Percentiles rank a stretch among this genome's conserved stretches.
Conservation (phyloP, 768 basidiomycete genomes). For the Punctularia strigosozonata region DNA sequence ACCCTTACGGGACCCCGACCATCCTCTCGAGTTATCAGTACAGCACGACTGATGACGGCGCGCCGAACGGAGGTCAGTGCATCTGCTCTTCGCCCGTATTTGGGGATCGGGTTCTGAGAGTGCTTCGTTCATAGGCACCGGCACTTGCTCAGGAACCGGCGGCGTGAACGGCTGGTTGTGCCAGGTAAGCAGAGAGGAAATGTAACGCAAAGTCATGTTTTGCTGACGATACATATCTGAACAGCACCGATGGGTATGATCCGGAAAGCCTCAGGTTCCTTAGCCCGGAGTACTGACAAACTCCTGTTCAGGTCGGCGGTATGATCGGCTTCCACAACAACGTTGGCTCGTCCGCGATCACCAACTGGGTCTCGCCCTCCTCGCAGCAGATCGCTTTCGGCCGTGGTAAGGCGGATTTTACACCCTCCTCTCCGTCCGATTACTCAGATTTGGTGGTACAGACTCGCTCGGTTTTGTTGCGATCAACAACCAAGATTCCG, state of each 20-base stretch:
- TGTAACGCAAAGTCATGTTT: neutral
- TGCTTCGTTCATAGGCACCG: slow-evolving; percentile 24
- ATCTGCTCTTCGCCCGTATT: neutral
- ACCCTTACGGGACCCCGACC: slow-evolving; percentile 55
- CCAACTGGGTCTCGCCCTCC: slow-evolving; percentile 46
- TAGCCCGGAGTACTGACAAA: no score
- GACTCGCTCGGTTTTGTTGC: slow-evolving; percentile 48
- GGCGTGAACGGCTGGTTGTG: slow-evolving; percentile 40
- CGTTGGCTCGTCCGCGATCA: slow-evolving; percentile 38
- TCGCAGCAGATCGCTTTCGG: slow-evolving; percentile 57
- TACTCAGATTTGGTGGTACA: slow-evolving; percentile 9
- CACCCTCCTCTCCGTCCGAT: neutral
- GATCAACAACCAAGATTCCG: slow-evolving; percentile 50
- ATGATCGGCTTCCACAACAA: slow-evolving; percentile 53
- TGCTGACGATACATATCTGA: neutral
- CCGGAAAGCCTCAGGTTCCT: slow-evolving; percentile 43
- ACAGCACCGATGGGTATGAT: slow-evolving; percentile 27
- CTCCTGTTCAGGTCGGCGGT: no score
- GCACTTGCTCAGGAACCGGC: slow-evolving; percentile 36
- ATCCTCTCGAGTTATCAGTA: slow-evolving; percentile 45
- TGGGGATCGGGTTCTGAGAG: neutral
- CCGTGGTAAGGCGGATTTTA: slow-evolving; percentile 27
- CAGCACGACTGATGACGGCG: slow-evolving; percentile 40
- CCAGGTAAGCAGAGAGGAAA: no score
- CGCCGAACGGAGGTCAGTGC: slow-evolving; percentile 41